These are phyloP conservation scores for Drosera capensis DNA, from an alignment of 148 eudicot species.

Conservation along the genomic window DNA sequence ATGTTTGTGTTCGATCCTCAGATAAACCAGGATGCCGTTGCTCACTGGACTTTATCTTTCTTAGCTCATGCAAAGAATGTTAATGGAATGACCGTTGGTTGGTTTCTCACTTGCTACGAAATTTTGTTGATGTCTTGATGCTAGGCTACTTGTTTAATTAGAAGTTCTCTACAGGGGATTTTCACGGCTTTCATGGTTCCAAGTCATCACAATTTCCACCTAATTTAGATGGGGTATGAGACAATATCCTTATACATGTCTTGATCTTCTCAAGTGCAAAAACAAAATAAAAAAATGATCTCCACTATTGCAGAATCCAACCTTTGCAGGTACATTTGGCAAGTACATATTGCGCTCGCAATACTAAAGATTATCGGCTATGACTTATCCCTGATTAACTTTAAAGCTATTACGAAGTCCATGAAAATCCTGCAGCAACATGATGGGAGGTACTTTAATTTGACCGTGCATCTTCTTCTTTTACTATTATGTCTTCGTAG, in stretches of 20 bases:
- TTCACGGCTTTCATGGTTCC: conserved; percentile 86
- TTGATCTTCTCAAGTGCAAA: background rate
- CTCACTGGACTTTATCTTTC: conserved; percentile 70
- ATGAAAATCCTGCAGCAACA: conserved; percentile 73
- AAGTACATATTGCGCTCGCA: conserved; percentile 81
- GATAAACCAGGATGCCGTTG: conserved; percentile 57
- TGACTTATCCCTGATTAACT: conserved; percentile 38
- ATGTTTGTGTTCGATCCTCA: too few relatives aligned
- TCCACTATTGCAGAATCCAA: background rate
- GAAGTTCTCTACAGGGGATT: conserved; percentile 40
- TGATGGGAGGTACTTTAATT: conserved; percentile 97
- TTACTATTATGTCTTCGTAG: too few relatives aligned
- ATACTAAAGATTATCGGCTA: conserved; percentile 79
- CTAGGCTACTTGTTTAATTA: conserved; percentile 7
- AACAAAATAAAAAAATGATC: background rate
- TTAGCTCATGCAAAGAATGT: conserved; percentile 45
- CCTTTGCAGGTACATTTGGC: conserved; percentile 71
- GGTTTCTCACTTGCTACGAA: background rate
- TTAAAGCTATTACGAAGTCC: conserved; percentile 37
- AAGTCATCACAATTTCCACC: conserved; percentile 61
- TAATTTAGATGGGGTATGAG: conserved; percentile 34
- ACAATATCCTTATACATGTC: background rate
- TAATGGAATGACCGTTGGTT: conserved; percentile 32
- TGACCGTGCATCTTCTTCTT: too few relatives aligned
- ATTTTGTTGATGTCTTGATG: background rate